phyloP scores from a whole-genome alignment of 2,329 filamentous ascomycete species.

The Xylaria sp. region DNA sequence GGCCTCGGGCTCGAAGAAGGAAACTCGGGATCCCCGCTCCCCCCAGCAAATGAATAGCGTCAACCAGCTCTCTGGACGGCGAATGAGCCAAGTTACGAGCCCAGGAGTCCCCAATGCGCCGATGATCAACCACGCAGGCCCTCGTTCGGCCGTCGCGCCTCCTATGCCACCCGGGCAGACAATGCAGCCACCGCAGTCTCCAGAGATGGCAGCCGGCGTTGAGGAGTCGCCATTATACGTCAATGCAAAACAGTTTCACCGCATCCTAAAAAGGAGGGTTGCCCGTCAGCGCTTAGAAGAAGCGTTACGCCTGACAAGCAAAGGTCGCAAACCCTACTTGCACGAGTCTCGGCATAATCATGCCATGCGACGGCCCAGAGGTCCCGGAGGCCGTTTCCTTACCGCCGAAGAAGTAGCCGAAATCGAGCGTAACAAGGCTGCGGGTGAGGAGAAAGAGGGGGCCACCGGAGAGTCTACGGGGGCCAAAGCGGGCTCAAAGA shows the following conservation, averaged over 20 bases:
- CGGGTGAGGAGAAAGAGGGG: slow-evolving; percentile 54
- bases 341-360: slow-evolving; percentile 98
- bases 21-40: slow-evolving; percentile 78
- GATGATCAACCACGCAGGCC: slow-evolving; percentile 76
- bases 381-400: slow-evolving; percentile 93
- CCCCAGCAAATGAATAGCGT: slow-evolving; percentile 76
- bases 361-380: slow-evolving; percentile 93
- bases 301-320: slow-evolving; percentile 88
- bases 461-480: slow-evolving; percentile 47
- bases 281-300: slow-evolving; percentile 95
- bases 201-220: slow-evolving; percentile 77
- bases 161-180: slow-evolving; percentile 72
- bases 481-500: slow-evolving; percentile 62
- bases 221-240: slow-evolving; percentile 97
- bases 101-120: slow-evolving; percentile 79
- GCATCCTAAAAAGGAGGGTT: slow-evolving; percentile 92
- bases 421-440: slow-evolving; percentile 76
- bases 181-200: slow-evolving; percentile 77
- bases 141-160: slow-evolving; percentile 63
- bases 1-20: slow-evolving; percentile 74
- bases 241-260: slow-evolving; percentile 98
- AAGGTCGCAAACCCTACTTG: slow-evolving; percentile 95
- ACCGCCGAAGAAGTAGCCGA: slow-evolving; percentile 95
- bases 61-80: slow-evolving; percentile 69
- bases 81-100: slow-evolving; percentile 82